Conservation (phyloP, 2,329 filamentous ascomycete species). For the Didymella exigua region DNA sequence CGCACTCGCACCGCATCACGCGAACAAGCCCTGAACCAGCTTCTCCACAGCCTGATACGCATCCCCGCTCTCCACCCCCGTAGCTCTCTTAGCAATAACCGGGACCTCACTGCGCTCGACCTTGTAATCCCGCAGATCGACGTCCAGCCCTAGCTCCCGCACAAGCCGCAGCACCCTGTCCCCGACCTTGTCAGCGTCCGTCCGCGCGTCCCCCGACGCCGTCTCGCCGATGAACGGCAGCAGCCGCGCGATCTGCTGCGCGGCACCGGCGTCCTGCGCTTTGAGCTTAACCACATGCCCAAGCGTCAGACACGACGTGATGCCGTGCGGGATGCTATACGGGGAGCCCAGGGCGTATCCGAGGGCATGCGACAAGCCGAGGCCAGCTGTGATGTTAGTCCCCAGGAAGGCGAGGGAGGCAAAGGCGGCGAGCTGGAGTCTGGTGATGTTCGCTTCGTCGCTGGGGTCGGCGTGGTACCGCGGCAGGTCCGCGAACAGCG, state of each 20-base stretch:
- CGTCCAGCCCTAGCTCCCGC: conserved; percentile 51
- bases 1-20: too few relatives aligned
- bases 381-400: conserved; percentile 56
- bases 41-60: conserved; percentile 52
- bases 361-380: conserved; percentile 56
- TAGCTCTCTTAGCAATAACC: conserved; percentile 53
- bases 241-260: conserved; percentile 54
- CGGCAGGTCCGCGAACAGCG: conserved; percentile 56
- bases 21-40: conserved; percentile 53
- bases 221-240: conserved; percentile 52
- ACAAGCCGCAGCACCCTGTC: conserved; percentile 54
- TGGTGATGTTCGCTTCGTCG: conserved; percentile 57
- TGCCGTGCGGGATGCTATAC: conserved; percentile 62
- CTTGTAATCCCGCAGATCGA: conserved; percentile 54
- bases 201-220: conserved; percentile 48
- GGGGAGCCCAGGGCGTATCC: conserved; percentile 61
- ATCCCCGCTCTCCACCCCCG: conserved; percentile 50
- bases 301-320: conserved; percentile 61
- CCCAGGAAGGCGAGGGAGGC: conserved; percentile 58
- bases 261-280: conserved; percentile 52
- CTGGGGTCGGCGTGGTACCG: conserved; percentile 54
- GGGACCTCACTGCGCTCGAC: conserved; percentile 51
- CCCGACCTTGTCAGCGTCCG: conserved; percentile 54
- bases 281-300: conserved; percentile 62
- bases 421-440: conserved; percentile 60